phyloP scores from a whole-genome alignment of 1,284 basidiomycete genomes.

The Uromyces viciae-fabae region DNA sequence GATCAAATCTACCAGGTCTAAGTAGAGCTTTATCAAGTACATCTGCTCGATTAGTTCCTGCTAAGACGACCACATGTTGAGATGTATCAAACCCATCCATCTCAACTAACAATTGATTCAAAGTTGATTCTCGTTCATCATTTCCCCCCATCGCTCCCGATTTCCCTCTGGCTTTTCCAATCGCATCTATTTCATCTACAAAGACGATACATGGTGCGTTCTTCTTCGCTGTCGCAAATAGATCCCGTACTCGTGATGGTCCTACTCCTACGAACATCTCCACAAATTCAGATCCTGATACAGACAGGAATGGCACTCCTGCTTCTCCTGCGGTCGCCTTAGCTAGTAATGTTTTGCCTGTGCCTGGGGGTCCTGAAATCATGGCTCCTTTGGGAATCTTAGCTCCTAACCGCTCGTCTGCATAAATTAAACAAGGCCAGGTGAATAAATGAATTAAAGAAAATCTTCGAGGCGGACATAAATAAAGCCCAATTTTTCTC shows the following conservation, averaged over 20 bases:
- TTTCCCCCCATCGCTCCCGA: conserved; percentile 86
- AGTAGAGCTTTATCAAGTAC: conserved; percentile 91
- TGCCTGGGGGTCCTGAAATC: conserved; percentile 94
- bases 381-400: conserved; percentile 99
- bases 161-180: conserved; percentile 90
- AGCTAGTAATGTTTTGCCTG: conserved; percentile 94
- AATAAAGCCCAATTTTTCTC: not conserved
- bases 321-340: conserved; percentile 99
- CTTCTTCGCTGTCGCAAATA: conserved; percentile 96
- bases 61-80: conserved; percentile 92
- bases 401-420: conserved; percentile 84
- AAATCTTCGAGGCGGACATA: not conserved
- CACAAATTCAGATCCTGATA: conserved; percentile 98
- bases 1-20: conserved; percentile 95
- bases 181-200: conserved; percentile 96
- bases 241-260: conserved; percentile 91
- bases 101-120: conserved; percentile 96
- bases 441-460: not conserved
- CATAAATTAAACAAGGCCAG: not conserved
- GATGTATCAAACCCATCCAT: conserved; percentile 98
- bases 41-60: conserved; percentile 94
- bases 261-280: conserved; percentile 99
- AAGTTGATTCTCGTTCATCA: conserved; percentile 94
- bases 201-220: conserved; percentile 98
- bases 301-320: conserved; percentile 92